phyloP scores from a whole-genome alignment of 2,329 filamentous ascomycete species.

The Xylogone sp. region DNA sequence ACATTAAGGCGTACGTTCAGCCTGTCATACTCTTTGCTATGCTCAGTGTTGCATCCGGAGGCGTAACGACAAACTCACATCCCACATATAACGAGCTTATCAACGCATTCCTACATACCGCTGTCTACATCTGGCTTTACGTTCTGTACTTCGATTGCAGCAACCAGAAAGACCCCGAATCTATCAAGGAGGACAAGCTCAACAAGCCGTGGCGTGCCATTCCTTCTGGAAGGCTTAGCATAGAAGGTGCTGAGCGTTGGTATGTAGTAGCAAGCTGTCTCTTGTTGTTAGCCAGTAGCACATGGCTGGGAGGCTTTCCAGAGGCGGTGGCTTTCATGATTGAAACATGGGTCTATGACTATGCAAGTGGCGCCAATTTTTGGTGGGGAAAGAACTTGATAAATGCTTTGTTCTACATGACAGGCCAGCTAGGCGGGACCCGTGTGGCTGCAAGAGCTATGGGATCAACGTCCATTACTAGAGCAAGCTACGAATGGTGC shows the following conservation, averaged over 20 bases:
- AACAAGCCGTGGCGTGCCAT: slow-evolving; percentile 32
- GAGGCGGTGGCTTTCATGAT: slow-evolving; percentile 7
- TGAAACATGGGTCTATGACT: slow-evolving; percentile 13
- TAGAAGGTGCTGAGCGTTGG: no score
- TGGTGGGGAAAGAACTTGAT: slow-evolving; percentile 7
- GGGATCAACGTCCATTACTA: no score
- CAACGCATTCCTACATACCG: slow-evolving; percentile 1
- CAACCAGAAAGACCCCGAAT: slow-evolving; percentile 25
- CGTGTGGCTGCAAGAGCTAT: no score
- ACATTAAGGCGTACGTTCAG: slow-evolving; percentile 10
- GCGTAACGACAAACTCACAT: slow-evolving; percentile 4
- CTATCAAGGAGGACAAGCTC: slow-evolving; percentile 26
- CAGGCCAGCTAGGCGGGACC: no score
- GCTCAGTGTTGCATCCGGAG: slow-evolving; percentile 3
- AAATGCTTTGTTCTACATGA: slow-evolving; percentile 3
- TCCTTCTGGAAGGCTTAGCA: slow-evolving; percentile 24
- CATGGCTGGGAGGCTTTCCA: no score
- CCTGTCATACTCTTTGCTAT: slow-evolving; percentile 11
- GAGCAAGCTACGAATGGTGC: no score
- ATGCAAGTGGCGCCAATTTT: slow-evolving; percentile 8
- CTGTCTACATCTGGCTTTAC: slow-evolving; percentile 21
- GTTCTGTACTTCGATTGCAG: slow-evolving; percentile 26
- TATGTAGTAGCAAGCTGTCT: background rate
- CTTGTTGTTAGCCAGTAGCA: background rate
- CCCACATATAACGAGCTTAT: background rate